Base-by-base conservation (phyloP, 1,284 basidiomycete genomes). In the Austroboletus rostrupii region DNA sequence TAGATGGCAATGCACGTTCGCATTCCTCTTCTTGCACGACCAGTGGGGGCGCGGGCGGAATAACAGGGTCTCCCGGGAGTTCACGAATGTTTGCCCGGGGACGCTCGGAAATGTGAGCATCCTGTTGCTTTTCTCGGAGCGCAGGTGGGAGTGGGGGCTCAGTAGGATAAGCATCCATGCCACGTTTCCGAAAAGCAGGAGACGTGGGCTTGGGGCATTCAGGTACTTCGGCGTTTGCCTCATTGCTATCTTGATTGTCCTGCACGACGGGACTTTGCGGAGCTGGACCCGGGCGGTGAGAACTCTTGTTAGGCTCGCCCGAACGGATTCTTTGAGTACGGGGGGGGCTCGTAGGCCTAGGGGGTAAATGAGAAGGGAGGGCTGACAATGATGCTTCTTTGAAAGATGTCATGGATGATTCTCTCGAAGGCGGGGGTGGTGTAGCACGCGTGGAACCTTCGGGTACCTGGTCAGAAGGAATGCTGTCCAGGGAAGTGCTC, bases 381-480 rank as follows among this genome's bases (percentile, higher is more conserved):
- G 3, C 28, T n/a, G 49, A 36, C n/a, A 36, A 44, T 5, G 19
- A 17, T n/a, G 39, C 43, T 3, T 67, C 54, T 20, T 51, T 59
- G 16, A 54, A 11, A 5, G 64, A 62, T 2, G 43, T 2, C 55
- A 54, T 49, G 3, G 67, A 69, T 9, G 65, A 69, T 32, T 68
- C 66, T 36, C 64, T 60, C 8, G 65, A 70, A 36, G 46, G 48
- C 5, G 65, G 68, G 5, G 65, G 65, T 3, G 65, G 57, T 1
- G 65, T 61, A 3, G 56, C 67, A 12, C 35, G 66, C n/a, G 48
- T 52, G 14, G 43, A 47, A 16, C 48, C 43, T 14, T 69, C 64
- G 10, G 40, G 53, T 5, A 48, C 28, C 6, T 44, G 54, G 29
- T 53, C 55, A 19, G 45, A 56, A 29, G 46, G 28, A 9, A 42